Base-by-base conservation (phyloP, 176 grass and related monocot species). In the Dendrocalamus sinicus region DNA sequence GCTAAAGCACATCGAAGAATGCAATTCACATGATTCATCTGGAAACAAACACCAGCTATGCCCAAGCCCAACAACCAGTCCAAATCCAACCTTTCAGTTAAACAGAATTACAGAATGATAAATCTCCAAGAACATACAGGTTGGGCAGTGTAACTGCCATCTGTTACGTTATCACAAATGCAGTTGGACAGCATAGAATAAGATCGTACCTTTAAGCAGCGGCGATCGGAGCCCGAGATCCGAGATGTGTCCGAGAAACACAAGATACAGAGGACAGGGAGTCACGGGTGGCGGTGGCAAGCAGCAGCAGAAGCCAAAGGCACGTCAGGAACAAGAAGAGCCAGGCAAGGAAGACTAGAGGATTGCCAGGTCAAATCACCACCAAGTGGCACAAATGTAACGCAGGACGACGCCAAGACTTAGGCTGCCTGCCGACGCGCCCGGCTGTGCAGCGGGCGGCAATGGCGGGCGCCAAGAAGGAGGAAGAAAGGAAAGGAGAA, bases 171-270 rank as follows among this genome's bases (percentile, higher is more conserved):
- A 8, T 20, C 0, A 15, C 28, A 52, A 63, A 81, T 13, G 61
- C 40, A 24, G 1, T 16, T 48, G 14, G 72, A 35, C 19, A 45
- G 17, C 81, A n/a, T 8, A 28, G 19, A 86, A 23, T 53, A 41
- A 64, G 66, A 73, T 57, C 10, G 58, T 83, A 90, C 89, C 84
- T 86, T 82, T 4, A 58, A 47, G 19, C 12, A 64, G 78, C 24
- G 57, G 24, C 14, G 88, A 83, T 72, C 66, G 45, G 72, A 65
- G 57, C 7, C 40, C 78, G 72, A 85, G 88, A 90, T 84, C 75
- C 44, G 67, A 67, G 24, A 24, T 28, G 32, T 14, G 47, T 48
- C 79, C 20, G 22, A 7, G 10, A 19, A 40, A 8, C 50, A 75
- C 12, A 61, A 19, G 17, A 8, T 37, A 22, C 26, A 37, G 77